Conservation (phyloP, 192 early-diverging fungal genomes). For the Rhizoclosmatium globosum region DNA sequence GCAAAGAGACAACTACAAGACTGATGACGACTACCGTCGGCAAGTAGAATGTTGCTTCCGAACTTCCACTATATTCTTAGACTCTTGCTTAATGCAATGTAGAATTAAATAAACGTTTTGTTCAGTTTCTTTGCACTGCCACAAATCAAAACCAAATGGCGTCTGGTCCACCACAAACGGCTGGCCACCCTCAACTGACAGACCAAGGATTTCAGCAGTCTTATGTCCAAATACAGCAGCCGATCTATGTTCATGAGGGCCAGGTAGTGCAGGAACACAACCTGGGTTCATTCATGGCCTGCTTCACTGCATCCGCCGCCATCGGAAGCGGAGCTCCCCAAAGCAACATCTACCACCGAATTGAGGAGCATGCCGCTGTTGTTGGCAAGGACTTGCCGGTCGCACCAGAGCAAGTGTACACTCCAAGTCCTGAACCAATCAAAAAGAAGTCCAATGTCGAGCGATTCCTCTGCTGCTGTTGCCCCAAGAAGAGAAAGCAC, state of each 20-base stretch:
- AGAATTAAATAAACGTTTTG: background rate
- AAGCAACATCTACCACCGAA: background rate
- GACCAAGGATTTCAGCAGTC: no score
- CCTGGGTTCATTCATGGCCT: background rate
- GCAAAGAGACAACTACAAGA: background rate
- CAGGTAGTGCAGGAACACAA: no score
- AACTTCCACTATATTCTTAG: background rate
- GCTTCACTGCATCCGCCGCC: background rate
- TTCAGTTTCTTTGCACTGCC: background rate
- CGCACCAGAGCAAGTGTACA: background rate
- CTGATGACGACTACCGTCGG: background rate
- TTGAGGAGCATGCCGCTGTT: background rate
- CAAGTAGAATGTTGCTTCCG: background rate
- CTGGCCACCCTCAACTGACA: no score
- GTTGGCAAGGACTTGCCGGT: background rate
- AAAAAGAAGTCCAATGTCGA: background rate
- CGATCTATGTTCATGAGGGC: background rate
- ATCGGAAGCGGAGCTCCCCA: background rate
- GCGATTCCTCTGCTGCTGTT: background rate
- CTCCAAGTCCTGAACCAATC: background rate
- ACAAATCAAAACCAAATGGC: background rate
- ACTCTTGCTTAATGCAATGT: background rate
- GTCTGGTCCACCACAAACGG: background rate
- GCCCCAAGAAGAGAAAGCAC: conserved; percentile 3
- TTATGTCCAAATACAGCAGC: background rate